Evolutionary conservation across 345 rosid genomes (phyloP), one percentile per base, ranked within the genome.

Genomic region (Dovyalis caffra): DNA sequence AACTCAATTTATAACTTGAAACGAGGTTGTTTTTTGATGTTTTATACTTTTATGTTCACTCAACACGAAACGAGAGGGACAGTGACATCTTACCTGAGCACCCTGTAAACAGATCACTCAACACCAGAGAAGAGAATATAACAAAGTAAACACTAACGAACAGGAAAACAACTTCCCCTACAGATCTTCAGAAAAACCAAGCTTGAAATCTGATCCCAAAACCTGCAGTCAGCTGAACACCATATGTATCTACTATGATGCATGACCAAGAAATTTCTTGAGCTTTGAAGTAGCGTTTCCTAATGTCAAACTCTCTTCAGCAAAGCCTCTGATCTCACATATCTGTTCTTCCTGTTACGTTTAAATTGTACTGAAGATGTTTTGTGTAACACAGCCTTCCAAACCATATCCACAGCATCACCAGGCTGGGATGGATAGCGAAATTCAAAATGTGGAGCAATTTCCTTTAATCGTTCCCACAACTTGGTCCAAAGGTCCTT

Each of bases 391-490:
- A 91, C 86, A 14, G 92, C 94, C 28, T 83, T 72, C 97, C 99
- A 95, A 72, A 92, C 89, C 99, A 91, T 92, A 78, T 92, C 90
- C 61, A 95, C 94, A 11, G 96, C 91, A 82, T 92, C 99, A 78
- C 87, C 87, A 49, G 87, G 72, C 68, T 58, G 81, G n/a, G 99
- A 90, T 61, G 94, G 97, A 77, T 87, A 90, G 61, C 74, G 86
- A 84, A 88, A 95, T 82, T 91, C 90, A 3, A 88, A 90, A 53
- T 82, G 87, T 23, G 21, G 81, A 25, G 76, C 90, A 60, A 90
- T 82, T 71, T 84, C 87, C 80, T 91, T 91, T 74, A 91, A 70
- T 74, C 85, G 88, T 79, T 74, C 82, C 93, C 97, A 95, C 86
- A 89, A 90, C 79, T 73, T 81, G 76, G 86, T 90, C 99, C 97